A percentile compares a stretch with the other conserved stretches of the same genome.
phyloP scores from a whole-genome alignment of 345 rosid species.

The Pistacia atlantica region DNA sequence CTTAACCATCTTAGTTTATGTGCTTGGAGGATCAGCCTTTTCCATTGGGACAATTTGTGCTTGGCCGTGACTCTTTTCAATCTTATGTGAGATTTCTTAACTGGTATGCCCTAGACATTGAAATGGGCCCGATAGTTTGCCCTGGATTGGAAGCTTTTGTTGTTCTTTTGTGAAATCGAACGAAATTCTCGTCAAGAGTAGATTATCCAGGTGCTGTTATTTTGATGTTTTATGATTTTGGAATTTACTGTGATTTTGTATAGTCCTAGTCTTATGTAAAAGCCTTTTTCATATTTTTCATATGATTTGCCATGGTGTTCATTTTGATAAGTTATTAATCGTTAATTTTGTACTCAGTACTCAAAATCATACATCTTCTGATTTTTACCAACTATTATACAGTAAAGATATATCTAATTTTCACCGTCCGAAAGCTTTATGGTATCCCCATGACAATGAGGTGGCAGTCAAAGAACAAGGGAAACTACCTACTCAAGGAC shows the following conservation, averaged over 20 bases:
- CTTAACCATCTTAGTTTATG: too few species aligned
- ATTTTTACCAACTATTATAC: slow-evolving; percentile 28
- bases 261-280: neutral
- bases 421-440: slow-evolving; percentile 92
- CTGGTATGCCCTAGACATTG: too few species aligned
- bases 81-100: too few species aligned
- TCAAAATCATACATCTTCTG: neutral
- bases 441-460: slow-evolving; percentile 97
- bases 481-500: slow-evolving; percentile 73
- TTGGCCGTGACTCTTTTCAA: neutral
- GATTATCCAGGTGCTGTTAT: too few species aligned
- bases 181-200: too few species aligned
- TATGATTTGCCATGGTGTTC: neutral
- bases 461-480: slow-evolving; percentile 88
- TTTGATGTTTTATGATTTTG: too few species aligned
- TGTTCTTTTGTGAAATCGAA: too few species aligned
- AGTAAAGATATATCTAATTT: slow-evolving; percentile 94
- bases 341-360: slow-evolving; percentile 7
- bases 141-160: too few species aligned
- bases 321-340: neutral
- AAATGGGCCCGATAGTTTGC: too few species aligned
- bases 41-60: too few species aligned
- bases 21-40: too few species aligned
- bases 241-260: too few species aligned
- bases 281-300: neutral